Conservation (phyloP, 495 filamentous ascomycete genomes). For the Penicillium angulare region DNA sequence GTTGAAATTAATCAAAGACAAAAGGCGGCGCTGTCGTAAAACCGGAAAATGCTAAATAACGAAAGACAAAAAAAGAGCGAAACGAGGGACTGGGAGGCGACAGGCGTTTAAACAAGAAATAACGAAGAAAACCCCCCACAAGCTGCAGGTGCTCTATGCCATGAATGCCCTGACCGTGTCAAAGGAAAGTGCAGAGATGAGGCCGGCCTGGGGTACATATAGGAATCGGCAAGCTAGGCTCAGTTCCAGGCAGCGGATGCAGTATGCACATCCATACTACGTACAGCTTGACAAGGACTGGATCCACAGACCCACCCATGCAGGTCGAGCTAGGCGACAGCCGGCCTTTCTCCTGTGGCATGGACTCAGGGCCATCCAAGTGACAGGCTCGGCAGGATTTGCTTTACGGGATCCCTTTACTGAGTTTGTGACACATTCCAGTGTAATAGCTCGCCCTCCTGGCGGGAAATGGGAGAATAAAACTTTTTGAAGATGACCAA, state of each 20-base stretch:
- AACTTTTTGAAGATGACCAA: background rate
- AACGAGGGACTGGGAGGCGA: slow-evolving; percentile 23
- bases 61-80: slow-evolving; percentile 24
- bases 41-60: slow-evolving; percentile 25
- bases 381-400: slow-evolving; percentile 21
- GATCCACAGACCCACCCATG: slow-evolving; percentile 18
- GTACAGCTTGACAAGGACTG: slow-evolving; percentile 9
- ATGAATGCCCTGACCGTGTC: slow-evolving; percentile 21
- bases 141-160: slow-evolving; percentile 23
- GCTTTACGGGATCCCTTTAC: slow-evolving; percentile 17
- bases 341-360: slow-evolving; percentile 22
- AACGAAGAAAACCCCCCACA: slow-evolving; percentile 16
- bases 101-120: slow-evolving; percentile 18
- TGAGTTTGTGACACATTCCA: slow-evolving; percentile 31
- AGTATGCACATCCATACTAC: slow-evolving; percentile 32
- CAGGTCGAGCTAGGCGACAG: slow-evolving; percentile 23
- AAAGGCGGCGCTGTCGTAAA: slow-evolving; percentile 14
- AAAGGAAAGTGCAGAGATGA: slow-evolving; percentile 10
- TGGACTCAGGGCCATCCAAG: slow-evolving; percentile 14
- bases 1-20: slow-evolving; percentile 6
- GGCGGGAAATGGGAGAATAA: slow-evolving; percentile 14
- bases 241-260: slow-evolving; percentile 18
- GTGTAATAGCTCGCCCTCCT: slow-evolving; percentile 13
- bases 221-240: slow-evolving; percentile 10
- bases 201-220: slow-evolving; percentile 20